These are phyloP conservation scores for Lanmaoa rubissima DNA, from an alignment of 768 basidiomycete genomes.

Conservation along the genomic window DNA sequence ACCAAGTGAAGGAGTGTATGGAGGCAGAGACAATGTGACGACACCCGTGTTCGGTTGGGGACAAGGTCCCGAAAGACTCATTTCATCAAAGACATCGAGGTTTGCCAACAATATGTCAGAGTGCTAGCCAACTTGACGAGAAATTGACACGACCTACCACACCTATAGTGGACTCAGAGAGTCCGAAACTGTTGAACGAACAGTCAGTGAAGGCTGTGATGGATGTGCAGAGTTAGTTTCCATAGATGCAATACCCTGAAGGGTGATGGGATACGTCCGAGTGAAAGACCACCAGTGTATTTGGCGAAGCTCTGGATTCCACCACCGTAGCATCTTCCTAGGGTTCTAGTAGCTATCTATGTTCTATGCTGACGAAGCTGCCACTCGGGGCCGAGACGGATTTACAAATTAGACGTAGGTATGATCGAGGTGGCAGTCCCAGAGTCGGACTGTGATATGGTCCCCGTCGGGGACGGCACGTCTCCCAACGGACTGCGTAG, in stretches of 20 bases:
- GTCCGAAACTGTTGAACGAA: not conserved
- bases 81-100: not conserved
- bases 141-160: not conserved
- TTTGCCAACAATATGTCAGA: not conserved
- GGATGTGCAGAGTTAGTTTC: not conserved
- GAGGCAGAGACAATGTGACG: not conserved
- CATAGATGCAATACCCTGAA: not conserved
- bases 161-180: not conserved
- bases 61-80: not conserved
- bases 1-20: not conserved
- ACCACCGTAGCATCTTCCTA: not conserved
- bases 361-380: conserved; percentile 1
- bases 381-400: not conserved
- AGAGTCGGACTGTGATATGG: conserved; percentile 40
- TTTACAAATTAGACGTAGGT: conserved; percentile 7
- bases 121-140: not conserved
- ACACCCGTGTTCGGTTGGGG: not conserved
- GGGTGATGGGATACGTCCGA: not conserved
- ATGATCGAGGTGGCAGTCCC: conserved; percentile 46
- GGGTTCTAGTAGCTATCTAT: conserved; percentile 6
- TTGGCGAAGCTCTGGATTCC: not conserved
- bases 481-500: conserved; percentile 49
- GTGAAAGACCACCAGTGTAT: not conserved
- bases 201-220: not conserved
- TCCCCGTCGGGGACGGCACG: conserved; percentile 44